Conservation (phyloP, 1,284 basidiomycete genomes). For the Paramarasmius palmivorus region DNA sequence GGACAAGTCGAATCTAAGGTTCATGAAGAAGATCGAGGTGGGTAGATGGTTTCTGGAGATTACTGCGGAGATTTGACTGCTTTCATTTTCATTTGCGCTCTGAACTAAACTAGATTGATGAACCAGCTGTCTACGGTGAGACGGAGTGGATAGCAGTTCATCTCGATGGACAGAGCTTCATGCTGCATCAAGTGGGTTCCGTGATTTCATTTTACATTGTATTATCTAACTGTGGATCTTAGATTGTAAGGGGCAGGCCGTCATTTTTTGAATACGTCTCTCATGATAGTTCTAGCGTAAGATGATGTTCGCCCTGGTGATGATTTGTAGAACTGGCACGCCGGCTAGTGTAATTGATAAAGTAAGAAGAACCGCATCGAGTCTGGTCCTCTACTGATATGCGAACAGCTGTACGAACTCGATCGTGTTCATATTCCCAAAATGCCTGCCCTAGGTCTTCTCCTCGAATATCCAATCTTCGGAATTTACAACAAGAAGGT, state of each 20-base stretch:
- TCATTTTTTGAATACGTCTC: constrained; percentile 2
- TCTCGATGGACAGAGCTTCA: constrained; percentile 97
- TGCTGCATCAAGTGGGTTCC: constrained; percentile 86
- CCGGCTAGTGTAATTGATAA: constrained; percentile 75
- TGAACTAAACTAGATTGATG: constrained; percentile 66
- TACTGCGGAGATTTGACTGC: neutral
- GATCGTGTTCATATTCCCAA: constrained; percentile 90
- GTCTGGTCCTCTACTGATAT: constrained; percentile 1
- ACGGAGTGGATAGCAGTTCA: constrained; percentile 96
- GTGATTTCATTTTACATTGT: constrained; percentile 9
- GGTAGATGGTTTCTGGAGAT: constrained; percentile 18
- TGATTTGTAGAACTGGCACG: constrained; percentile 76
- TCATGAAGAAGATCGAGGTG: constrained; percentile 86
- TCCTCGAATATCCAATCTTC: constrained; percentile 94
- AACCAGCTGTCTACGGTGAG: constrained; percentile 83
- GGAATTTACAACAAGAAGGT: constrained; percentile 77
- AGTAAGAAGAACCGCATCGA: constrained; percentile 33
- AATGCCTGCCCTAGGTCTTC: constrained; percentile 92
- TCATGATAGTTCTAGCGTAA: constrained; percentile 69
- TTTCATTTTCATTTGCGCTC: no score
- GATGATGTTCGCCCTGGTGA: constrained; percentile 91
- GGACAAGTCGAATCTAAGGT: constrained; percentile 80
- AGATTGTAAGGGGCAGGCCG: constrained; percentile 29
- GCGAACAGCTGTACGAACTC: constrained; percentile 64
- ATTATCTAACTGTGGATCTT: constrained; percentile 19